Evolutionary conservation across 192 early-diverging fungal genomes (phyloP).

Genomic region (Martensiomyces pterosporus): DNA sequence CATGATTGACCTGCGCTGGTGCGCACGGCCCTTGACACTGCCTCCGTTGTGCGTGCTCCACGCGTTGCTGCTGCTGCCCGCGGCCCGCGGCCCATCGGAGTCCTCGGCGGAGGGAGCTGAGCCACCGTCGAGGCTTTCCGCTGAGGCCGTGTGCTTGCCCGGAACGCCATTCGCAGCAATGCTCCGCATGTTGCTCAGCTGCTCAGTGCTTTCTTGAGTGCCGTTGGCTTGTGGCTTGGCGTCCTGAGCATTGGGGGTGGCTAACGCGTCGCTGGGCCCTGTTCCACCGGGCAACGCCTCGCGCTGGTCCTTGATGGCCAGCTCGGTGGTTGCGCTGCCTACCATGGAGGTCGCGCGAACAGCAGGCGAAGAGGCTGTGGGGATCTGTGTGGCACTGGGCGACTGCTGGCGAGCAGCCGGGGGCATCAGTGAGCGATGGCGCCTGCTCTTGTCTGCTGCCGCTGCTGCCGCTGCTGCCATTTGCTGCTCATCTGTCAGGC

Average conservation of each 20-base stretch:
- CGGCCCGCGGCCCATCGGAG: neutral
- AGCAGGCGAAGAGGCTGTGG: neutral
- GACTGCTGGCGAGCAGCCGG: constrained; percentile 8
- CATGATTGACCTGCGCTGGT: constrained; percentile 38
- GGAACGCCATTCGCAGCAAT: no score
- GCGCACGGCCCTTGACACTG: constrained; percentile 5
- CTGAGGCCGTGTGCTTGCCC: no score
- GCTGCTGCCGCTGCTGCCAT: no score
- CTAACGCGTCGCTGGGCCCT: no score
- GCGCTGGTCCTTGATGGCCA: constrained; percentile 6
- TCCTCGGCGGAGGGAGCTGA: constrained; percentile 12
- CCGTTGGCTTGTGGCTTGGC: neutral
- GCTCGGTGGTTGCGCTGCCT: constrained; percentile 11
- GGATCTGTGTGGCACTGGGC: constrained; percentile 4
- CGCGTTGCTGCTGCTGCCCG: constrained; percentile 16
- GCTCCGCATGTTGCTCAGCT: no score
- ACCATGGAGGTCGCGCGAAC: constrained; percentile 34
- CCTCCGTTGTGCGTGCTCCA: no score
- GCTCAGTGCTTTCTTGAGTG: constrained; percentile 32
- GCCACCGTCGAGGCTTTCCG: no score
- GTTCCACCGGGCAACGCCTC: neutral
- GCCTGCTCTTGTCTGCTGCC: constrained; percentile 21
- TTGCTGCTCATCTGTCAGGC: neutral
- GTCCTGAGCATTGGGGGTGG: no score
- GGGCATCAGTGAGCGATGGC: constrained; percentile 40